phyloP scores from a whole-genome alignment of 768 basidiomycete species.

The Calocybe indica region DNA sequence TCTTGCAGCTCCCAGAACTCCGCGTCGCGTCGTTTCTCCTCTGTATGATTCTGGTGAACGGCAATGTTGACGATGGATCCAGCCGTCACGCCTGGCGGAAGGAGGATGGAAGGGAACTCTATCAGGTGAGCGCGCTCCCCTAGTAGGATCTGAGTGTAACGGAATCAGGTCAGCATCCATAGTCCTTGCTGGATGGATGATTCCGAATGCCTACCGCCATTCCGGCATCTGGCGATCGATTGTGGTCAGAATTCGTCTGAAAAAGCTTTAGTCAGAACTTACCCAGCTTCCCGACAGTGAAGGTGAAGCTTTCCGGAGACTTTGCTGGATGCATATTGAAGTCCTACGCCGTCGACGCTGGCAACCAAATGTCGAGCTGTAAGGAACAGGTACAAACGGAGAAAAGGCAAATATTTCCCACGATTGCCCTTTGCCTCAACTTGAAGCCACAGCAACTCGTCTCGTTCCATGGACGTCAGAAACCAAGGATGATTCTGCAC shows the following conservation, averaged over 20 bases:
- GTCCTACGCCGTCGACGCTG: conserved; percentile 4
- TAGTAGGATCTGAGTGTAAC: conserved; percentile 64
- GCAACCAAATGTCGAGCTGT: background rate
- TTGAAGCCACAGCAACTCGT: background rate
- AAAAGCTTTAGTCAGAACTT: conserved; percentile 18
- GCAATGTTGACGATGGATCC: conserved; percentile 98
- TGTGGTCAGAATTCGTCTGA: conserved; percentile 3
- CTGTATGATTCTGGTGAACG: conserved; percentile 79
- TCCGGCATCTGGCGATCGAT: conserved; percentile 62
- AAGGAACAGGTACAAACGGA: no score
- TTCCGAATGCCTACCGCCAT: conserved; percentile 65
- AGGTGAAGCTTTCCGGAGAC: conserved; percentile 69
- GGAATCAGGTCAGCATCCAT: conserved; percentile 1
- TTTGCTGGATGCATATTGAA: conserved; percentile 21
- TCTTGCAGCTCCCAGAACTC: conserved; percentile 86
- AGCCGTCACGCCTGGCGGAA: conserved; percentile 87
- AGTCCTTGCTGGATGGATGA: background rate
- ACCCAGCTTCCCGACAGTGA: conserved; percentile 96
- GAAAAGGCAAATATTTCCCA: background rate
- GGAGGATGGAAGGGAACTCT: conserved; percentile 93
- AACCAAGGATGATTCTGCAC: background rate
- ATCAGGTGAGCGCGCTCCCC: conserved; percentile 95
- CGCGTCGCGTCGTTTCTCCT: conserved; percentile 75
- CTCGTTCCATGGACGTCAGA: no score
- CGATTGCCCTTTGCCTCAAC: background rate